Percentiles rank a stretch among this genome's conserved stretches.
Evolutionary conservation across 805 yeast genomes (phyloP).

Genomic region (Cyberlindnera bimundalis): DNA sequence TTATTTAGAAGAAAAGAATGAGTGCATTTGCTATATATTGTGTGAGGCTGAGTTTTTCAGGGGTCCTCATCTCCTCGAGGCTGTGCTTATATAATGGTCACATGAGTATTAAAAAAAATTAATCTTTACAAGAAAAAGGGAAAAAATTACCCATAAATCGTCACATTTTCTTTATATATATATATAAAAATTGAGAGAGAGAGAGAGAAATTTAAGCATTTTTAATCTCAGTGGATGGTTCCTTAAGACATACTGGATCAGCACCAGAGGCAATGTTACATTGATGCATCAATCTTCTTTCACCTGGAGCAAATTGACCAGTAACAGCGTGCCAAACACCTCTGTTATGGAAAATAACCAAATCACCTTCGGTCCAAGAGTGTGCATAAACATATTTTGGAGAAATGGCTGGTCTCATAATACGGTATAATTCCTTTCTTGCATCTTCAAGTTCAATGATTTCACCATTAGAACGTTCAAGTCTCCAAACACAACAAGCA

Average conservation of each 20-base stretch:
- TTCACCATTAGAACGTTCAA: slow-evolving; percentile 54
- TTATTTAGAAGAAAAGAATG: too few relatives aligned
- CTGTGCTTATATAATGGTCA: too few relatives aligned
- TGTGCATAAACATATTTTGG: slow-evolving; percentile 77
- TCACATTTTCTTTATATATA: too few relatives aligned
- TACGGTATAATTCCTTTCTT: slow-evolving; percentile 61
- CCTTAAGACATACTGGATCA: slow-evolving; percentile 49
- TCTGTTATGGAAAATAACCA: slow-evolving; percentile 81
- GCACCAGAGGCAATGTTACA: slow-evolving; percentile 83
- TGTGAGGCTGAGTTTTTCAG: too few relatives aligned
- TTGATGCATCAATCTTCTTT: slow-evolving; percentile 86
- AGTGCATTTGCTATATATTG: too few relatives aligned
- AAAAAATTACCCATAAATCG: too few relatives aligned
- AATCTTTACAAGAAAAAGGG: too few relatives aligned
- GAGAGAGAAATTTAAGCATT: neutral
- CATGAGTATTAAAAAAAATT: too few relatives aligned
- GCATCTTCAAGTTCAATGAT: slow-evolving; percentile 67
- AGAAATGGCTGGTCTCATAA: slow-evolving; percentile 84
- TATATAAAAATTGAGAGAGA: too few relatives aligned
- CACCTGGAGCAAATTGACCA: slow-evolving; percentile 78
- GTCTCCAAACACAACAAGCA: slow-evolving; percentile 77
- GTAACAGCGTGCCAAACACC: slow-evolving; percentile 93
- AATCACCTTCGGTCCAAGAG: slow-evolving; percentile 79
- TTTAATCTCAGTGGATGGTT: slow-evolving; percentile 11
- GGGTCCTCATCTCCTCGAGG: too few relatives aligned